These are phyloP conservation scores for Daldinia vernicosa DNA, from an alignment of 495 filamentous ascomycete genomes.

Conservation along the genomic window DNA sequence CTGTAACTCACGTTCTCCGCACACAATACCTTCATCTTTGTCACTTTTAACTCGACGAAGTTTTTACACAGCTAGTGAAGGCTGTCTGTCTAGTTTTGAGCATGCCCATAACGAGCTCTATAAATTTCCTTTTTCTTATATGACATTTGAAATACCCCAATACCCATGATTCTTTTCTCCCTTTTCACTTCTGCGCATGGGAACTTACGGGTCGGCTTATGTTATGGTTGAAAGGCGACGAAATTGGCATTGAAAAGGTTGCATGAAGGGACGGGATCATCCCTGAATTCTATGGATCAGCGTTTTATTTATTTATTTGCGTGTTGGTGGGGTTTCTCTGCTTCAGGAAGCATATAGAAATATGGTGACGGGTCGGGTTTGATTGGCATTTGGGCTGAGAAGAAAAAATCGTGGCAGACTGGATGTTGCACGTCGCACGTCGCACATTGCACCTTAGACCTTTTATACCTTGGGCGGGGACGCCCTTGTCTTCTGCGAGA, in stretches of 20 bases:
- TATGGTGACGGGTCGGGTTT: conserved; percentile 10
- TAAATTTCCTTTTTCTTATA: conserved; percentile 21
- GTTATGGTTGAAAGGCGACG: conserved; percentile 19
- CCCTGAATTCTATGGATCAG: conserved; percentile 19
- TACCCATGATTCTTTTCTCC: conserved; percentile 26
- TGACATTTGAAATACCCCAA: conserved; percentile 37
- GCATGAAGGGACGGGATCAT: conserved; percentile 27
- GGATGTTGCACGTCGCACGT: conserved; percentile 16
- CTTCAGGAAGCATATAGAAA: conserved; percentile 34
- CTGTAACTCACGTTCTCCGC: conserved; percentile 13
- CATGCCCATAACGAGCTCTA: not conserved
- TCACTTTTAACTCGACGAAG: not conserved
- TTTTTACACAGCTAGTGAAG: conserved; percentile 11
- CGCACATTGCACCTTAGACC: conserved; percentile 27
- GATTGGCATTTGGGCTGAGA: conserved; percentile 30
- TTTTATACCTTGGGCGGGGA: conserved; percentile 32
- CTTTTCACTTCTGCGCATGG: conserved; percentile 16
- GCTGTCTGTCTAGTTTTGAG: conserved; percentile 3
- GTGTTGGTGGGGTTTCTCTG: conserved; percentile 12
- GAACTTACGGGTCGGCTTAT: conserved; percentile 21
- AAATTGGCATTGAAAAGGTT: conserved; percentile 39
- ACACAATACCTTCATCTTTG: not conserved
- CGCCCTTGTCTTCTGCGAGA: conserved; percentile 11
- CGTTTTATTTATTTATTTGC: conserved; percentile 15
- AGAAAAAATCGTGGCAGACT: conserved; percentile 19